A percentile compares a stretch with the other conserved stretches of the same genome.
These are phyloP conservation scores for Fusarium proliferatum DNA, from an alignment of 2,329 filamentous ascomycete genomes.

Conservation along the genomic window DNA sequence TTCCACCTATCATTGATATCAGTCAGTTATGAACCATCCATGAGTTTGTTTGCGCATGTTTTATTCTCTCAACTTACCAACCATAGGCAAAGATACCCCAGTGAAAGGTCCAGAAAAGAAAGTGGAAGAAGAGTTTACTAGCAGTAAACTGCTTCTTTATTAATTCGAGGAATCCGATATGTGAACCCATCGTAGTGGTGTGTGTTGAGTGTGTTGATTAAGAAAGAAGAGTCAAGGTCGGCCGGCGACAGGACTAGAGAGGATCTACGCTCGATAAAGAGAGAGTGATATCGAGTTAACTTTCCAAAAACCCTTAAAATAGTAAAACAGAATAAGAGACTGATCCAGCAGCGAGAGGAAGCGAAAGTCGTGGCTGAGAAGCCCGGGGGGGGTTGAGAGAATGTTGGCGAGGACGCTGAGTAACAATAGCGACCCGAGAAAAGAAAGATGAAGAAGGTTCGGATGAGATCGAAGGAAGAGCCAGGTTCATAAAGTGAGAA, in stretches of 20 bases:
- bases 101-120: constrained; percentile 84
- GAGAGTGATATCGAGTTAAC: constrained; percentile 12
- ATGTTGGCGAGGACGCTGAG: constrained; percentile 24
- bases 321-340: constrained; percentile 55
- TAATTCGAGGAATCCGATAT: constrained; percentile 57
- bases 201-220: constrained; percentile 19
- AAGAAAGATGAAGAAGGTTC: constrained; percentile 30
- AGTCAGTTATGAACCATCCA: constrained; percentile 1
- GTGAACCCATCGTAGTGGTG: constrained; percentile 51
- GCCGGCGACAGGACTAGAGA: constrained; percentile 36
- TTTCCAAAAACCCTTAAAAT: constrained; percentile 26
- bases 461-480: constrained; percentile 18
- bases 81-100: constrained; percentile 83
- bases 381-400: constrained; percentile 25
- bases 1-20: constrained; percentile 71
- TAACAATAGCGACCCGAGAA: constrained; percentile 38
- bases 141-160: constrained; percentile 74
- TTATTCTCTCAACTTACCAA: constrained; percentile 70
- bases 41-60: background rate
- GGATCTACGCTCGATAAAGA: background rate
- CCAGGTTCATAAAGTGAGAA: constrained; percentile 39
- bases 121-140: constrained; percentile 80
- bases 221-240: constrained; percentile 26
- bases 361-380: constrained; percentile 38
- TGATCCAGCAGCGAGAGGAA: constrained; percentile 67